Conservation (phyloP, 2,329 filamentous ascomycete species). For the Dothideomycetidae sp. region DNA sequence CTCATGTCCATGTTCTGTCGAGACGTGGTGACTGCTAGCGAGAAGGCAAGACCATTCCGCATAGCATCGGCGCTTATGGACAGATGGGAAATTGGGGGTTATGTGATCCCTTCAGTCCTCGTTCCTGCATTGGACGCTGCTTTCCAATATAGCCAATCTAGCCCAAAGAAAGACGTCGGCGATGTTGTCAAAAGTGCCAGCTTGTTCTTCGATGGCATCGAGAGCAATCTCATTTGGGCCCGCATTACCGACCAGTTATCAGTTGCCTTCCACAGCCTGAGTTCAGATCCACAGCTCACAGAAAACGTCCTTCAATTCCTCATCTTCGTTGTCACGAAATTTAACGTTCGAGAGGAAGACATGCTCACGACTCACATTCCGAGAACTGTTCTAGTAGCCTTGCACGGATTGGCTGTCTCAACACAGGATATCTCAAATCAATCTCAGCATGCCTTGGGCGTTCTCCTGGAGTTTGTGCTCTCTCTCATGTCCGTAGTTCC, state of each 20-base stretch:
- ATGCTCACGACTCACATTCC: conserved; percentile 83
- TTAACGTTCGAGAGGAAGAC: conserved; percentile 91
- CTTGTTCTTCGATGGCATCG: conserved; percentile 93
- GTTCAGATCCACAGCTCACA: conserved; percentile 45
- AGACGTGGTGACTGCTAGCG: conserved; percentile 40
- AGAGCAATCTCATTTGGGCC: conserved; percentile 76
- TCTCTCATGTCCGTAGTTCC: conserved; percentile 24
- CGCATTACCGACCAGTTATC: conserved; percentile 16
- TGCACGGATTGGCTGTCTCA: conserved; percentile 27
- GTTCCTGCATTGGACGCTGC: conserved; percentile 72
- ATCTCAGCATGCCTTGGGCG: conserved; percentile 13
- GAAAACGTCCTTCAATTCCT: conserved; percentile 54
- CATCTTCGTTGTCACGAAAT: conserved; percentile 69
- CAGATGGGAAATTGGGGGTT: conserved; percentile 87
- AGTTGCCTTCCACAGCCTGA: conserved; percentile 22
- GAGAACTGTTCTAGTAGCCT: conserved; percentile 48
- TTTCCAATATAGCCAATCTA: conserved; percentile 53
- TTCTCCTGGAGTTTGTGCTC: conserved; percentile 9
- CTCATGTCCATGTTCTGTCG: conserved; percentile 62
- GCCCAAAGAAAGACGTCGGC: conserved; percentile 56
- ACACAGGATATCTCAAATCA: background rate
- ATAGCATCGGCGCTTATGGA: conserved; percentile 96
- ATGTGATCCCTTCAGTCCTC: conserved; percentile 80
- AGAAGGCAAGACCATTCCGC: conserved; percentile 72
- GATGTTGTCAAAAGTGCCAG: conserved; percentile 88